phyloP scores from a whole-genome alignment of 129 eudicot species.

The Dittrichia graveolens region DNA sequence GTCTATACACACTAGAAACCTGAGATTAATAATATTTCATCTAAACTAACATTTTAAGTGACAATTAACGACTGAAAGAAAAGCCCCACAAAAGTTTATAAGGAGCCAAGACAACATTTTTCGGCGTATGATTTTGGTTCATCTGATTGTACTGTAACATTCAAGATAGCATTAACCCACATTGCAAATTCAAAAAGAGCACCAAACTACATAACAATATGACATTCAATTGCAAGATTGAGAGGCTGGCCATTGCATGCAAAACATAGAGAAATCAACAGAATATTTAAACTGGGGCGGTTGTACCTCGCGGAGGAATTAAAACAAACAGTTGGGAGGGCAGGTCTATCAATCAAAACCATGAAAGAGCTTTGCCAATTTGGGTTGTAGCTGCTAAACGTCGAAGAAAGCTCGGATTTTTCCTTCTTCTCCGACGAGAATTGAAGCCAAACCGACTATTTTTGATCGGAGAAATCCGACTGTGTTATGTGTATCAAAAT shows the following conservation, averaged over 20 bases:
- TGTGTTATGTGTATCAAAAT: background rate
- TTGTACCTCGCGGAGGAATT: slow-evolving; percentile 32
- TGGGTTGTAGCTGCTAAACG: slow-evolving; percentile 8
- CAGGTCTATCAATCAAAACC: slow-evolving; percentile 1
- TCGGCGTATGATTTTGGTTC: background rate
- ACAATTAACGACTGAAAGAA: background rate
- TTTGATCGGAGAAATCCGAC: slow-evolving; percentile 10
- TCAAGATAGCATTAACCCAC: slow-evolving; percentile 16
- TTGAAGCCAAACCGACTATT: background rate
- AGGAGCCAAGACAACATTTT: background rate
- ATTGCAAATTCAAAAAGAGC: background rate
- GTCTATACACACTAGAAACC: background rate
- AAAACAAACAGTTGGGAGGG: slow-evolving; percentile 21
- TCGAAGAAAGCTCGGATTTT: background rate
- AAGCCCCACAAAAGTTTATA: background rate
- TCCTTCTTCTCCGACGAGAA: background rate
- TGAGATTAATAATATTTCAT: background rate
- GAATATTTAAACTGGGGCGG: background rate
- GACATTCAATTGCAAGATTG: slow-evolving; percentile 16
- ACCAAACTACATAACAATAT: slow-evolving; percentile 13
- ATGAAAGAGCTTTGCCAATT: background rate
- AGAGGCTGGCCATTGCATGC: too few relatives aligned
- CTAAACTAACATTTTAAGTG: slow-evolving; percentile 3
- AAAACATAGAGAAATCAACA: background rate
- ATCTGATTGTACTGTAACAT: background rate